Evolutionary conservation across 352 stramenopile species (phyloP).

Genomic region (Phytophthora melonis): DNA sequence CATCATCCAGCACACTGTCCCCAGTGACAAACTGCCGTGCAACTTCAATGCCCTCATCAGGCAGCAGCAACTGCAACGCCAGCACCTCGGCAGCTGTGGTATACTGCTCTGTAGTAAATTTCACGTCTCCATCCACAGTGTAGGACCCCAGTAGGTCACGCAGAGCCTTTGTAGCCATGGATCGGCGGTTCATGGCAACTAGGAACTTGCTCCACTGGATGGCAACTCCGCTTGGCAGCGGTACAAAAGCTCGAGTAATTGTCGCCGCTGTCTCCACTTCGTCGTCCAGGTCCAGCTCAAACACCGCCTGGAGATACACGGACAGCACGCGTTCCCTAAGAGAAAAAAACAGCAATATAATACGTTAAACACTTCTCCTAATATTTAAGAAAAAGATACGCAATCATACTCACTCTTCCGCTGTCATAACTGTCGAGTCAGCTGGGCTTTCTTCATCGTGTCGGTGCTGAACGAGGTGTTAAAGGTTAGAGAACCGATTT

Average conservation of each 20-base stretch:
- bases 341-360: neutral
- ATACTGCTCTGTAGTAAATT: slow-evolving; percentile 37
- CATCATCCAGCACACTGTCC: slow-evolving; percentile 54
- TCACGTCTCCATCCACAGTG: neutral
- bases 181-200: slow-evolving; percentile 60
- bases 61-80: slow-evolving; percentile 57
- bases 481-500: neutral
- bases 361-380: slow-evolving; percentile 7
- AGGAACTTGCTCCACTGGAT: slow-evolving; percentile 77
- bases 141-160: slow-evolving; percentile 36
- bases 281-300: slow-evolving; percentile 64
- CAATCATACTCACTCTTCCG: slow-evolving; percentile 28
- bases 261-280: slow-evolving; percentile 60
- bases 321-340: slow-evolving; percentile 66
- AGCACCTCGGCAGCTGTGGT: slow-evolving; percentile 46
- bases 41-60: slow-evolving; percentile 45
- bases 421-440: slow-evolving; percentile 17
- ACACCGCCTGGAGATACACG: slow-evolving; percentile 73
- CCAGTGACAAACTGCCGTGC: slow-evolving; percentile 45
- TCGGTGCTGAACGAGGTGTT: slow-evolving; percentile 17
- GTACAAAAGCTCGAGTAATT: slow-evolving; percentile 52
- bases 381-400: neutral
- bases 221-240: slow-evolving; percentile 47
- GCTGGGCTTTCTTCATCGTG: slow-evolving; percentile 10
- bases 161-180: slow-evolving; percentile 41